A percentile compares a stretch with the other conserved stretches of the same genome.
These are phyloP conservation scores for Cyclotella atomus DNA, from an alignment of 108 stramenopile genomes.

Conservation along the genomic window DNA sequence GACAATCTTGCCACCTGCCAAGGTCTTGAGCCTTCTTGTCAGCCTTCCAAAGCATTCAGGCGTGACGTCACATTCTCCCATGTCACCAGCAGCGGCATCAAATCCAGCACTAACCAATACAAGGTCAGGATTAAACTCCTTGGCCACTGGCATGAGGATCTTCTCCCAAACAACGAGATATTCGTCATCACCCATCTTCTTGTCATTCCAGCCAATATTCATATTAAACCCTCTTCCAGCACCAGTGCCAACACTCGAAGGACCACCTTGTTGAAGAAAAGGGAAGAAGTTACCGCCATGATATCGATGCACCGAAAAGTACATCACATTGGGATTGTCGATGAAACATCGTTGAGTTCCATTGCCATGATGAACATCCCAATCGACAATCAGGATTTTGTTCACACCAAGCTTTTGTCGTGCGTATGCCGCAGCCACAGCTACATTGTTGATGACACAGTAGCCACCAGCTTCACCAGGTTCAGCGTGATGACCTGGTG, in stretches of 20 bases:
- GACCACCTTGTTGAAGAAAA: slow-evolving; percentile 44
- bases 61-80: slow-evolving; percentile 69
- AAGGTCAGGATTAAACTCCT: slow-evolving; percentile 69
- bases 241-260: slow-evolving; percentile 48
- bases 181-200: slow-evolving; percentile 74
- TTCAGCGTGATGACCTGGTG: slow-evolving; percentile 93
- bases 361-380: slow-evolving; percentile 62
- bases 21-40: slow-evolving; percentile 51
- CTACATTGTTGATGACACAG: slow-evolving; percentile 91
- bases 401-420: slow-evolving; percentile 38
- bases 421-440: slow-evolving; percentile 75
- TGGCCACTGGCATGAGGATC: slow-evolving; percentile 69
- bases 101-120: slow-evolving; percentile 87
- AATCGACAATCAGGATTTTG: slow-evolving; percentile 59
- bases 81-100: slow-evolving; percentile 80
- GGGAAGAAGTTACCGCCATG: slow-evolving; percentile 72
- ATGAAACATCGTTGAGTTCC: slow-evolving; percentile 64
- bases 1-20: slow-evolving; percentile 52
- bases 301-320: slow-evolving; percentile 74
- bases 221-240: slow-evolving; percentile 64
- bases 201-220: slow-evolving; percentile 83
- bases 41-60: slow-evolving; percentile 64
- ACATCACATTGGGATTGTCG: slow-evolving; percentile 66
- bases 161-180: slow-evolving; percentile 65
- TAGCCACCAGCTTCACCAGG: slow-evolving; percentile 68